phyloP scores from a whole-genome alignment of 2,329 filamentous ascomycete genomes.

The Ploettnerulaceae sp. region DNA sequence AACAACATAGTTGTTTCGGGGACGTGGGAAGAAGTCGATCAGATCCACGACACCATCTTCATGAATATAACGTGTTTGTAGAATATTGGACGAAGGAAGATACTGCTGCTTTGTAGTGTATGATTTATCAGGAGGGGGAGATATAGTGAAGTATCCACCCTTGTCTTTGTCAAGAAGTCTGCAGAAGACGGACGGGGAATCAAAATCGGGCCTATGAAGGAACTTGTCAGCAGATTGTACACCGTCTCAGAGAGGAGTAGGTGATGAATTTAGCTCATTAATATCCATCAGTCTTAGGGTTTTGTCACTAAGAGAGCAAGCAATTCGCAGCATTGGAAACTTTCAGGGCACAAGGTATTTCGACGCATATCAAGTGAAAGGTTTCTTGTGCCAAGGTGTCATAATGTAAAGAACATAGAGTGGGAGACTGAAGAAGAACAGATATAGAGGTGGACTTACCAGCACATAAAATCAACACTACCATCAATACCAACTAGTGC shows the following conservation, averaged over 20 bases:
- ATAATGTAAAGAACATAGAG: too few species aligned
- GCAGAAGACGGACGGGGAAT: slow-evolving; percentile 72
- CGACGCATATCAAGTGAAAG: background rate
- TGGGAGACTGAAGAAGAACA: too few species aligned
- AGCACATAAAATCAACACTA: slow-evolving; percentile 74
- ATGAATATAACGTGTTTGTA: slow-evolving; percentile 73
- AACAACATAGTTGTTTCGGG: slow-evolving; percentile 52
- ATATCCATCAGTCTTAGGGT: background rate
- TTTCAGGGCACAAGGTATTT: too few species aligned
- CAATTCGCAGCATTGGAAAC: too few species aligned
- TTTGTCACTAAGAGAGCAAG: background rate
- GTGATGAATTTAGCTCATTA: background rate
- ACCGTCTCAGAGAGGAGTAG: too few species aligned
- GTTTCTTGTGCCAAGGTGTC: background rate
- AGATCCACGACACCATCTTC: slow-evolving; percentile 71
- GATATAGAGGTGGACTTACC: too few species aligned
- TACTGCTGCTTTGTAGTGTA: slow-evolving; percentile 75
- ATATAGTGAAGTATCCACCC: slow-evolving; percentile 68
- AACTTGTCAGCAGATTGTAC: background rate
- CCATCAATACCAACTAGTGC: slow-evolving; percentile 70
- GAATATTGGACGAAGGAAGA: slow-evolving; percentile 67
- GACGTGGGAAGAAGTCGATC: slow-evolving; percentile 71
- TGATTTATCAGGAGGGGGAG: slow-evolving; percentile 45
- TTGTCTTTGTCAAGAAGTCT: slow-evolving; percentile 69
- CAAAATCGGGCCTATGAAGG: slow-evolving; percentile 62